Conservation (phyloP, 2,329 filamentous ascomycete genomes). For the Sarocladium strictum region DNA sequence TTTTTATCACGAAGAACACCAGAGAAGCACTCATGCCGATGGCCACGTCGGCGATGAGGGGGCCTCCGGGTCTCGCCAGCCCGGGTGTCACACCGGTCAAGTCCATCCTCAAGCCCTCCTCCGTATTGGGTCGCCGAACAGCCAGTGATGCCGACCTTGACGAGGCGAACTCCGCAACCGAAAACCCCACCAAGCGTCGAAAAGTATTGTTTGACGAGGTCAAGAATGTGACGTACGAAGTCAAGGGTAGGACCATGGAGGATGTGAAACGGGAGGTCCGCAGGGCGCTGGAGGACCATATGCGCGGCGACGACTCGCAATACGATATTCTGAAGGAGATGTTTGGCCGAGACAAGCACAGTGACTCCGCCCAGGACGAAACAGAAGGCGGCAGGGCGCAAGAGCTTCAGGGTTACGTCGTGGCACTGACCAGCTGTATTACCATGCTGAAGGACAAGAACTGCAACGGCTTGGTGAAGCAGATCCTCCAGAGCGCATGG, state of each 20-base stretch:
- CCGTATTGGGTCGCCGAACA: constrained; percentile 39
- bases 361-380: constrained; percentile 29
- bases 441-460: constrained; percentile 53
- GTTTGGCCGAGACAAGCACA: constrained; percentile 42
- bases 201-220: constrained; percentile 55
- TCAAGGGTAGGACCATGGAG: constrained; percentile 45
- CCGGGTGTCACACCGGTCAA: constrained; percentile 38
- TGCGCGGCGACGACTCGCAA: constrained; percentile 50
- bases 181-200: constrained; percentile 46
- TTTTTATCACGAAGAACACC: background rate
- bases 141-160: constrained; percentile 36
- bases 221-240: constrained; percentile 50
- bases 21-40: constrained; percentile 2
- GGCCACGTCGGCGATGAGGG: constrained; percentile 6
- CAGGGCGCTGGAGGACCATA: constrained; percentile 50
- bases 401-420: constrained; percentile 54
- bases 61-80: constrained; percentile 23
- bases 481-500: constrained; percentile 58
- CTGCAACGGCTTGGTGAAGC: constrained; percentile 53
- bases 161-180: constrained; percentile 29
- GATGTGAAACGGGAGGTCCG: constrained; percentile 50
- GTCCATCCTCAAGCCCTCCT: constrained; percentile 46
- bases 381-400: constrained; percentile 45
- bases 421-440: constrained; percentile 56
- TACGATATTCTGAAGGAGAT: constrained; percentile 57